Conservation (phyloP, 208 protist genomes). For the Crithidia fasciculata region DNA sequence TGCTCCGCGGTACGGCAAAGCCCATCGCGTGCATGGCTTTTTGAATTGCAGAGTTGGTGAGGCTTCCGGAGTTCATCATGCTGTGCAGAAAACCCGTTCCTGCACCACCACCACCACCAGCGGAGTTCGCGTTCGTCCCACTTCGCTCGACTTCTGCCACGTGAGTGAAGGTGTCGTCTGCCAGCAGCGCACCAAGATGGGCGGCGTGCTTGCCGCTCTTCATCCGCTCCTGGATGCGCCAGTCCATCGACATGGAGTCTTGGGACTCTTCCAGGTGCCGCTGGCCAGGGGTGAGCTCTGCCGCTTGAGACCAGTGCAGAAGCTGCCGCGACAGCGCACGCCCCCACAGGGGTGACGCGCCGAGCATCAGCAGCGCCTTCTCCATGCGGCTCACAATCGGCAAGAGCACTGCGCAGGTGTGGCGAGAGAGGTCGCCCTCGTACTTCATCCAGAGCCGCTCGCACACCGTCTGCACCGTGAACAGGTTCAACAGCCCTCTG, state of each 20-base stretch:
- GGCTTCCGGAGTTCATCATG: background rate
- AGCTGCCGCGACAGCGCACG: constrained; percentile 7
- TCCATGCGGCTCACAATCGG: constrained; percentile 28
- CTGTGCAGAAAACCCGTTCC: background rate
- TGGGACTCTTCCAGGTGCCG: constrained; percentile 10
- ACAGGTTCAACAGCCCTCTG: constrained; percentile 76
- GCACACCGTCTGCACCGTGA: constrained; percentile 68
- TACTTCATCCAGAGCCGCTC: constrained; percentile 71
- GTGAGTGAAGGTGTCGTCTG: constrained; percentile 56
- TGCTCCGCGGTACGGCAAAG: background rate
- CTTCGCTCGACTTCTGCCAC: constrained; percentile 36
- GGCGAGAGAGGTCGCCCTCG: constrained; percentile 34
- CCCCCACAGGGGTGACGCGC: constrained; percentile 18
- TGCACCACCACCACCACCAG: background rate
- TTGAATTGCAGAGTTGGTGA: background rate
- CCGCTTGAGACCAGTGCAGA: constrained; percentile 25
- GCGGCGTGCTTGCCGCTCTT: background rate
- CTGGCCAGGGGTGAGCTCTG: constrained; percentile 14
- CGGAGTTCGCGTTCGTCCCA: background rate
- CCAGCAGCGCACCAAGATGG: constrained; percentile 17
- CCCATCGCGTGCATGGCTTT: constrained; percentile 10
- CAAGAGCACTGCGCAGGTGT: constrained; percentile 25
- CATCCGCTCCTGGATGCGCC: constrained; percentile 26
- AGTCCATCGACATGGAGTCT: constrained; percentile 1
- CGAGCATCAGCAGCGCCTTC: constrained; percentile 7